A percentile compares a stretch with the other conserved stretches of the same genome.
phyloP scores from a whole-genome alignment of 805 yeast species.

The Candida chauliodis region DNA sequence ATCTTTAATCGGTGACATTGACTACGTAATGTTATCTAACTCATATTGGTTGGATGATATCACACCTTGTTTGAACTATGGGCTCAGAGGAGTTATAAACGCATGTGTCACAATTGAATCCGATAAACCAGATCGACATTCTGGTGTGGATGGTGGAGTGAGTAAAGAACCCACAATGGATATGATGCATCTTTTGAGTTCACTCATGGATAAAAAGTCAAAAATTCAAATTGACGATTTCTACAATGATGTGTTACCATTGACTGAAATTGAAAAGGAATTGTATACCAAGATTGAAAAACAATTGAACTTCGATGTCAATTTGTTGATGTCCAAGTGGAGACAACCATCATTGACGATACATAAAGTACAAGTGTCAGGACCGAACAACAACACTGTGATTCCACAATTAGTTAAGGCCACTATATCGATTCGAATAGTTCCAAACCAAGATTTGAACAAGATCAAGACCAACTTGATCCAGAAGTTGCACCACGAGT shows the following conservation, averaged over 20 bases:
- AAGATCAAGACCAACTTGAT: conserved; percentile 51
- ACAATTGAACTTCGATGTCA: conserved; percentile 27
- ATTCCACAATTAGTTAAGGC: conserved; percentile 82
- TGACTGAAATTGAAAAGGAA: conserved; percentile 54
- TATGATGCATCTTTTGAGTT: conserved; percentile 65
- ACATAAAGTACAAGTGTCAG: conserved; percentile 81
- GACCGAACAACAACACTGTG: conserved; percentile 86
- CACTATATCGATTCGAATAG: conserved; percentile 76
- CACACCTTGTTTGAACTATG: conserved; percentile 90
- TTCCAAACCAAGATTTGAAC: conserved; percentile 78
- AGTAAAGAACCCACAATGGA: conserved; percentile 87
- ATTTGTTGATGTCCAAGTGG: conserved; percentile 77
- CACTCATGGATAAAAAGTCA: conserved; percentile 48
- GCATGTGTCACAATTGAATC: conserved; percentile 68
- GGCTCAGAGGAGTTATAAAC: conserved; percentile 87
- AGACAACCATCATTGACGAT: conserved; percentile 83
- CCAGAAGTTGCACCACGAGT: conserved; percentile 43
- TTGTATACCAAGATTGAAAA: conserved; percentile 60
- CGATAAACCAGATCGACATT: conserved; percentile 84
- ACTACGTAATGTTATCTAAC: conserved; percentile 86
- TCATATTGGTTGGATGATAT: conserved; percentile 91
- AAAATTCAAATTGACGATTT: conserved; percentile 64
- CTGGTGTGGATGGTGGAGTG: conserved; percentile 96
- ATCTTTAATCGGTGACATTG: conserved; percentile 56
- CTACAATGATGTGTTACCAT: conserved; percentile 60